These are phyloP conservation scores for Colletotrichum melonis DNA, from an alignment of 2,329 filamentous ascomycete genomes.

Conservation along the genomic window DNA sequence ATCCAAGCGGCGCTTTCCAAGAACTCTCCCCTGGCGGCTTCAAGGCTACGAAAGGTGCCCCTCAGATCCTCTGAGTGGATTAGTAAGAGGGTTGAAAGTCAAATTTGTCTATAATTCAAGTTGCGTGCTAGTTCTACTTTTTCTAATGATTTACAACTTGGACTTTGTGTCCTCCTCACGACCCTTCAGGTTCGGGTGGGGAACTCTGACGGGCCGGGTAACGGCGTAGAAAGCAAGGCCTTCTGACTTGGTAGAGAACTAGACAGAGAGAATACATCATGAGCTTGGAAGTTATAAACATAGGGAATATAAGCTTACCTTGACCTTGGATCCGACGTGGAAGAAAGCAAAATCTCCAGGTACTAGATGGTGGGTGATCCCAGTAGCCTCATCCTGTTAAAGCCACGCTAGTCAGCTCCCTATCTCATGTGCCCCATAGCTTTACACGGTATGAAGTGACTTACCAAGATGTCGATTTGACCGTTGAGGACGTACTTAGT, in stretches of 20 bases:
- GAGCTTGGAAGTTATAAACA: neutral
- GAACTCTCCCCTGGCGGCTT: slow-evolving; percentile 52
- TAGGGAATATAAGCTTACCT: neutral
- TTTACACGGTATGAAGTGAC: neutral
- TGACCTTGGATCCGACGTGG: slow-evolving; percentile 13
- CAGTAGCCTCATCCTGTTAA: slow-evolving; percentile 11
- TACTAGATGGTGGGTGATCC: slow-evolving; percentile 1
- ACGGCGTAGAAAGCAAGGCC: slow-evolving; percentile 33
- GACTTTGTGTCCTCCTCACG: slow-evolving; percentile 15
- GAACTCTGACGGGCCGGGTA: slow-evolving; percentile 16
- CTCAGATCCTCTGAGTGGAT: neutral
- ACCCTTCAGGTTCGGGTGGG: slow-evolving; percentile 23
- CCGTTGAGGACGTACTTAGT: slow-evolving; percentile 42
- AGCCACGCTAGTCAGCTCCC: neutral
- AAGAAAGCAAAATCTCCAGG: slow-evolving; percentile 19
- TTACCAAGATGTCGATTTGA: slow-evolving; percentile 27
- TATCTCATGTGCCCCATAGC: neutral
- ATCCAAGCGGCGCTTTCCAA: slow-evolving; percentile 50
- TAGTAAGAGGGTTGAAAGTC: no score
- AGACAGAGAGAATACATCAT: neutral
- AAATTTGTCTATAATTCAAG: no score
- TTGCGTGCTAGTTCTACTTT: no score
- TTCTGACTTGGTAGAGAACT: slow-evolving; percentile 34
- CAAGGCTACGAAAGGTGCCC: slow-evolving; percentile 42
- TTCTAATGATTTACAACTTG: neutral